Base-by-base conservation (phyloP, 2,329 filamentous ascomycete species). In the Dissoconium aciculare region DNA sequence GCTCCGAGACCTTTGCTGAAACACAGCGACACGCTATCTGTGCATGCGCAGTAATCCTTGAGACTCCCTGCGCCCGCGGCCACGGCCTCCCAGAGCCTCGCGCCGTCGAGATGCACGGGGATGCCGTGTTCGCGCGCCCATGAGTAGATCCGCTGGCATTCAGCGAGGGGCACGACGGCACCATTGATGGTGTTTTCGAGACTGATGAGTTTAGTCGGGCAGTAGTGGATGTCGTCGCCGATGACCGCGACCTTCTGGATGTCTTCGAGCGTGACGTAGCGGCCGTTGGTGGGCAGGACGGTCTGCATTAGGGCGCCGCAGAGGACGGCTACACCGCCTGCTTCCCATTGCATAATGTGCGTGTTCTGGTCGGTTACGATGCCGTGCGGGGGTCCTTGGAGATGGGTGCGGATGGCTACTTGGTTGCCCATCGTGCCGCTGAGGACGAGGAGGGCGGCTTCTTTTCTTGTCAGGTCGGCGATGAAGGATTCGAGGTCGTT, bases 341-440 rank as follows among this genome's bases (percentile, higher is more conserved):
- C 71, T 50, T 77, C 72, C 61, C 76, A 74, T 24, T 73, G 64
- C 34, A 81, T 62, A 35, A 94, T 79, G 51, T 94, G 87, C 4
- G 74, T 70, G 17, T 82, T 69, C 40, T 74, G 63, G 51, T 94
- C 85, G 44, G 78, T 82, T 5, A 94, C 60, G 4, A 94, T 70
- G 5, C 70, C 69, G 52, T 92, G 74, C 0, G 87, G 87, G 10
- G 85, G 84, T 37, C 81, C 77, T 1, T 64, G 68, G 10, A 94
- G 66, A 36, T 89, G 78, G 2, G 79, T 68, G 23, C 85, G 73
- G 25, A 93, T 66, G 0, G 78, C 76, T 11, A 94, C 63, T 53
- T 93, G 84, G 57, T 94, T 94, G 24, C 83, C 84, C 84, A 93
- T 93, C 4, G 85, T 93, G 3, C 87, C 87, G 0, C 81, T 89